phyloP scores from a whole-genome alignment of 305 asterid species.

The Solanum hybrid region DNA sequence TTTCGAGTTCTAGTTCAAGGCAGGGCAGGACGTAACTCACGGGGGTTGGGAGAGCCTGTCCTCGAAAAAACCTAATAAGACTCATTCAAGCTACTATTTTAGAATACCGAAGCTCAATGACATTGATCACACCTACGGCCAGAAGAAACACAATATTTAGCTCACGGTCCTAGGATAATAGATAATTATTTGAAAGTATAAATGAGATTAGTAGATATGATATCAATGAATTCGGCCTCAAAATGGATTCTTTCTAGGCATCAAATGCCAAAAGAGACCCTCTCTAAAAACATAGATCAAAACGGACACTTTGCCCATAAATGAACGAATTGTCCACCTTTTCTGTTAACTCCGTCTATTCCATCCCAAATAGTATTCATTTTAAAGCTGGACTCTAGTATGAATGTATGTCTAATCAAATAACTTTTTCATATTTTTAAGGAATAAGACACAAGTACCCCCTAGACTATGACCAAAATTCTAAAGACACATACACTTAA shows the following conservation, averaged over 20 bases:
- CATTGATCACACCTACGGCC: neutral
- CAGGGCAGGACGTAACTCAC: neutral
- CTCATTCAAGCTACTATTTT: neutral
- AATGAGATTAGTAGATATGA: neutral
- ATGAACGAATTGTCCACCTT: neutral
- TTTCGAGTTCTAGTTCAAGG: neutral
- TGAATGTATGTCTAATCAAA: no score
- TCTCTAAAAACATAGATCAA: neutral
- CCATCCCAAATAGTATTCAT: neutral
- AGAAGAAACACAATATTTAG: neutral
- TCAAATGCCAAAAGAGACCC: neutral
- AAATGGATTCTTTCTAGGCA: neutral
- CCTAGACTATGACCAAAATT: no score
- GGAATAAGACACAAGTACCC: neutral
- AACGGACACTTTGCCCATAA: neutral
- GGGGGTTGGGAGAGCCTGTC: neutral
- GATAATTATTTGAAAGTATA: neutral
- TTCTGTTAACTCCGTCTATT: neutral
- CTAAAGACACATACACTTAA: neutral
- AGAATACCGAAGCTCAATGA: neutral
- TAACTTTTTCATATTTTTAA: no score
- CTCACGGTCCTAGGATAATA: neutral
- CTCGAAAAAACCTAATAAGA: neutral
- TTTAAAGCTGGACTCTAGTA: neutral
- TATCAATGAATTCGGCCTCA: neutral